Conservation (phyloP, 2,329 filamentous ascomycete genomes). For the Pseudogymnoascus sp. region DNA sequence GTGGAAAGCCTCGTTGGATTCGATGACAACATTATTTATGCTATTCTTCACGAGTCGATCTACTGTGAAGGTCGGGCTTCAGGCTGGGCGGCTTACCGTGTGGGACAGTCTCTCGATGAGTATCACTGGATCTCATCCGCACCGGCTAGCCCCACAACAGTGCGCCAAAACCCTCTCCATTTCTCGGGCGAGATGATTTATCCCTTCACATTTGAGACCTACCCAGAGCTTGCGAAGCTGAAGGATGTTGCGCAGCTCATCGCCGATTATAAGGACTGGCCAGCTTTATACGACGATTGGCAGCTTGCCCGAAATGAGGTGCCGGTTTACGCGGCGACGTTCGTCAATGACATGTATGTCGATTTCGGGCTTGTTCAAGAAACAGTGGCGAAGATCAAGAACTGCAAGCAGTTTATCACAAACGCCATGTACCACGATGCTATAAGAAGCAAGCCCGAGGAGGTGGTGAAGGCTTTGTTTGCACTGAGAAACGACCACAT, state of each 20-base stretch:
- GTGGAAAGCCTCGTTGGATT: conserved; percentile 62
- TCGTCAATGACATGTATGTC: conserved; percentile 87
- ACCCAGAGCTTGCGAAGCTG: conserved; percentile 64
- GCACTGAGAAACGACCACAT: conserved; percentile 62
- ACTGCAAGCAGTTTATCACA: conserved; percentile 73
- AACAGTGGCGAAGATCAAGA: conserved; percentile 66
- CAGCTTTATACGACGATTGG: conserved; percentile 64
- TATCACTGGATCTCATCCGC: conserved; percentile 40
- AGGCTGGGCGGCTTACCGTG: conserved; percentile 65
- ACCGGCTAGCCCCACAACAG: conserved; percentile 25
- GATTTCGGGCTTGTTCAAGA: conserved; percentile 65
- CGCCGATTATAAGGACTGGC: conserved; percentile 63
- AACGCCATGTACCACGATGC: conserved; percentile 86
- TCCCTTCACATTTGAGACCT: conserved; percentile 75
- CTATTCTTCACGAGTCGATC: conserved; percentile 77
- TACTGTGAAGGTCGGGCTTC: conserved; percentile 67
- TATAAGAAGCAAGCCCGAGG: conserved; percentile 61
- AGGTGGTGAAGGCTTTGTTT: conserved; percentile 71
- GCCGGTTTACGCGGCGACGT: conserved; percentile 78
- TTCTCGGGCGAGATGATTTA: conserved; percentile 94
- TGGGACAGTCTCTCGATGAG: conserved; percentile 42
- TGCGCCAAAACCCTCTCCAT: conserved; percentile 49
- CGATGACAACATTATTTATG: conserved; percentile 74
- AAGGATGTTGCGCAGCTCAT: conserved; percentile 62
- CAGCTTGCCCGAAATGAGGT: conserved; percentile 70